Evolutionary conservation across 2,329 filamentous ascomycete species (phyloP).

Genomic region (Ramichloridium luteum): DNA sequence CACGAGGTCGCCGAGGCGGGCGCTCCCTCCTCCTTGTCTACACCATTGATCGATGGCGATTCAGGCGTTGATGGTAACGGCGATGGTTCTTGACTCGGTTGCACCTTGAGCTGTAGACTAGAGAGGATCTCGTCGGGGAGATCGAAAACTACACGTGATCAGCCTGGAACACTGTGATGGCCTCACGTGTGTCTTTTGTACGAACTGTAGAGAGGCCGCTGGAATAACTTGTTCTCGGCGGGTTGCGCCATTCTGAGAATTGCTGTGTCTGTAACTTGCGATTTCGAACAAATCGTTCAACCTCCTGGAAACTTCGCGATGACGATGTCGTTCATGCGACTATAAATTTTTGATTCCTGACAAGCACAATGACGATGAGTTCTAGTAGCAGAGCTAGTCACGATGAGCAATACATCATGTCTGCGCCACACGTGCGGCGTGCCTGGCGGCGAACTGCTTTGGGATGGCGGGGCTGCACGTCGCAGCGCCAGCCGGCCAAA

Average conservation of each 20-base stretch:
- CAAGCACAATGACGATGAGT: no score
- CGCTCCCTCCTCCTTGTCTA: slow-evolving; percentile 31
- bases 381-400: no score
- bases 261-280: slow-evolving; percentile 3
- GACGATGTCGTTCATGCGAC: no score
- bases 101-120: slow-evolving; percentile 49
- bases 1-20: slow-evolving; percentile 58
- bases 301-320: no score
- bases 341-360: no score
- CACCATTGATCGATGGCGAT: slow-evolving; percentile 14
- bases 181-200: slow-evolving; percentile 1
- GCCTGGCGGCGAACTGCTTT: no score
- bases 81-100: slow-evolving; percentile 26
- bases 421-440: no score
- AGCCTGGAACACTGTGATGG: not conserved
- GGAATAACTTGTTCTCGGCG: slow-evolving; percentile 27
- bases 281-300: no score
- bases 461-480: no score
- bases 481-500: no score
- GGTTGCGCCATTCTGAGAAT: slow-evolving; percentile 17
- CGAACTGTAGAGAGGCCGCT: slow-evolving; percentile 40
- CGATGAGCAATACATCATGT: no score
- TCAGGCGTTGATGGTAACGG: slow-evolving; percentile 12
- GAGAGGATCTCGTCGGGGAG: slow-evolving; percentile 62
- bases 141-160: slow-evolving; percentile 56